Percentiles rank a stretch among this genome's conserved stretches.
These are phyloP conservation scores for Pisolithus albus DNA, from an alignment of 768 basidiomycete species.

Conservation along the genomic window DNA sequence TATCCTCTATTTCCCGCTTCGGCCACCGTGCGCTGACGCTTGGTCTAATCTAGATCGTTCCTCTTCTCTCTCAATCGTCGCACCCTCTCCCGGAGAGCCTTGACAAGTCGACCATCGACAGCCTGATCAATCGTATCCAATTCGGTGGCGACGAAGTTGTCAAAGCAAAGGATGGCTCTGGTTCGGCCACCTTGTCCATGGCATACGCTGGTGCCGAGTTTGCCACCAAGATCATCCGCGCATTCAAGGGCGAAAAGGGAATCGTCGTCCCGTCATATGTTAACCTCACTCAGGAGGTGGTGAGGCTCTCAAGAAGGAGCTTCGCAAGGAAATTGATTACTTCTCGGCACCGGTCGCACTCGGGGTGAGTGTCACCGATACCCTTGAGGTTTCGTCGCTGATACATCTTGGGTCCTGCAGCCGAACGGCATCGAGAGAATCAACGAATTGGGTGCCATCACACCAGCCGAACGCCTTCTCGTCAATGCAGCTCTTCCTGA, in stretches of 20 bases:
- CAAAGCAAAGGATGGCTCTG: conserved; percentile 88
- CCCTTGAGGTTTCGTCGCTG: neutral
- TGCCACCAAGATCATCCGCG: conserved; percentile 72
- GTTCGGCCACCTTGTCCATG: conserved; percentile 96
- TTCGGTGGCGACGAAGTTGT: conserved; percentile 98
- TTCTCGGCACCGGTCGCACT: conserved; percentile 89
- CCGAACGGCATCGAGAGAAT: conserved; percentile 79
- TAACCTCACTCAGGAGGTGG: conserved; percentile 56
- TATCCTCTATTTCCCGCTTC: neutral
- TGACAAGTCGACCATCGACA: conserved; percentile 41
- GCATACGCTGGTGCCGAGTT: conserved; percentile 93
- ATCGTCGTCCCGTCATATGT: conserved; percentile 83
- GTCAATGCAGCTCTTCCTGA: conserved; percentile 79
- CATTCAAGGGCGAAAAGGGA: conserved; percentile 82
- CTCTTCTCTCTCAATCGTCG: conserved; percentile 86
- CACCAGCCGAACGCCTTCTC: conserved; percentile 66
- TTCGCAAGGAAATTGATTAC: conserved; percentile 72
- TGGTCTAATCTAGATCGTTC: conserved; percentile 59
- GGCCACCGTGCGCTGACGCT: conserved; percentile 5
- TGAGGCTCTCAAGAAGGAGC: conserved; percentile 68
- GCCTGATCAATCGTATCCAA: conserved; percentile 80
- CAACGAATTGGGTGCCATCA: conserved; percentile 67
- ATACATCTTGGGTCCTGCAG: conserved; percentile 32
- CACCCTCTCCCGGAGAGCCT: conserved; percentile 62
- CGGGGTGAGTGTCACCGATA: conserved; percentile 46